phyloP scores from a whole-genome alignment of 169 alveolate genomes.

The Plasmodium adleri region DNA sequence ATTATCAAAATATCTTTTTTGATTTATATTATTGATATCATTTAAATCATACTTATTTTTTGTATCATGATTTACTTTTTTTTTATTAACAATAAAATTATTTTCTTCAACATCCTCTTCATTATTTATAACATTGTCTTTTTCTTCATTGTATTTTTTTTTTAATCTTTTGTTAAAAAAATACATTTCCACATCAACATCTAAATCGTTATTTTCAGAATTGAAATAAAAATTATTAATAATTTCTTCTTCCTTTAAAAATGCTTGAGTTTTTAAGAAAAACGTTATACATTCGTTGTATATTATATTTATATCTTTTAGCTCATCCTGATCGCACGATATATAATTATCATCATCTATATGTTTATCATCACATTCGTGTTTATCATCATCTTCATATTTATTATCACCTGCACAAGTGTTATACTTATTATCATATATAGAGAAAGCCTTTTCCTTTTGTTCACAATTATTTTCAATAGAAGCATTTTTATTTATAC shows the following conservation, averaged over 20 bases:
- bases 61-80: constrained; percentile 1
- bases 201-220: constrained; percentile 30
- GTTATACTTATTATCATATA: background rate
- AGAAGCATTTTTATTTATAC: background rate
- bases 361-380: background rate
- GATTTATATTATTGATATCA: background rate
- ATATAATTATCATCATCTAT: too few relatives aligned
- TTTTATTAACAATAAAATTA: background rate
- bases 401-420: background rate
- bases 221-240: constrained; percentile 14
- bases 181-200: constrained; percentile 74
- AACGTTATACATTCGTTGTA: constrained; percentile 42
- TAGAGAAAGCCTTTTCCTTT: background rate
- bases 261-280: constrained; percentile 24
- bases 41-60: background rate
- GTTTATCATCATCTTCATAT: background rate
- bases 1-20: background rate
- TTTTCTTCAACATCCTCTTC: background rate
- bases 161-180: constrained; percentile 60
- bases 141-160: constrained; percentile 26
- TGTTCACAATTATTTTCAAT: background rate
- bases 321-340: background rate
- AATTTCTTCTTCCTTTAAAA: constrained; percentile 34
- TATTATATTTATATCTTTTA: constrained; percentile 22
- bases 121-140: background rate